These are phyloP conservation scores for Inonotus obliquus DNA, from an alignment of 1,284 basidiomycete species.

Conservation along the genomic window DNA sequence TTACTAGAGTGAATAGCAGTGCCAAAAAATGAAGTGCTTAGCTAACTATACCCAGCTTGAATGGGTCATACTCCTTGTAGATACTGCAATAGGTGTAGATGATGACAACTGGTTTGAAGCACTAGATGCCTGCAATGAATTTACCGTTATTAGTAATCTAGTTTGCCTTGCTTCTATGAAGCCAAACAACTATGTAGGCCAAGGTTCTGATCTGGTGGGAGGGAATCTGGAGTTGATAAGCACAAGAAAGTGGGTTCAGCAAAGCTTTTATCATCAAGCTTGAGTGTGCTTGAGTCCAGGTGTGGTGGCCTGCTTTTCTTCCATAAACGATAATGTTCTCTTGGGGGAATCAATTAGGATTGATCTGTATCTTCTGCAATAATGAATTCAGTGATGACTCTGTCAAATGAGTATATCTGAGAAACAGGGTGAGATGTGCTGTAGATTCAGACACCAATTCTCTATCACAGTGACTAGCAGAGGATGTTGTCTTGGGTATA, in stretches of 20 bases:
- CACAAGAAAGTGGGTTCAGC: neutral
- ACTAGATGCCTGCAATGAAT: too few species aligned
- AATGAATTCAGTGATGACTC: slow-evolving; percentile 13
- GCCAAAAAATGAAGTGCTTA: too few species aligned
- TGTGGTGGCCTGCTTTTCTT: slow-evolving; percentile 69
- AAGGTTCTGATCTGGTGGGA: too few species aligned
- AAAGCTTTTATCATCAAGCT: slow-evolving; percentile 35
- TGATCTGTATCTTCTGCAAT: slow-evolving; percentile 3
- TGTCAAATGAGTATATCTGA: slow-evolving; percentile 34
- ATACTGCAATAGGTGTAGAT: too few species aligned
- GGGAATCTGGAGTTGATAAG: slow-evolving; percentile 6
- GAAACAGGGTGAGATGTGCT: slow-evolving; percentile 40
- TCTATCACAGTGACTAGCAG: slow-evolving; percentile 35
- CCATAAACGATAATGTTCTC: slow-evolving; percentile 50
- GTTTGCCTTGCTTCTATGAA: too few species aligned
- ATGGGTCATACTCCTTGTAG: too few species aligned
- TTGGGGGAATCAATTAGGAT: slow-evolving; percentile 46
- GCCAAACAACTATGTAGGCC: too few species aligned
- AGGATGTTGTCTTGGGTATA: slow-evolving; percentile 55
- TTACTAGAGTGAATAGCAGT: too few species aligned
- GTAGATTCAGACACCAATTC: slow-evolving; percentile 37
- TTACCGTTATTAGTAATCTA: too few species aligned
- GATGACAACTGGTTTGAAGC: too few species aligned
- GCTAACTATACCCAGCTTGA: too few species aligned
- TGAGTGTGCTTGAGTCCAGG: slow-evolving; percentile 45